Evolutionary conservation across 371 early-diverging fungal species (phyloP), one percentile per base, ranked within the genome.

Genomic region (Lichtheimia hyalospora): DNA sequence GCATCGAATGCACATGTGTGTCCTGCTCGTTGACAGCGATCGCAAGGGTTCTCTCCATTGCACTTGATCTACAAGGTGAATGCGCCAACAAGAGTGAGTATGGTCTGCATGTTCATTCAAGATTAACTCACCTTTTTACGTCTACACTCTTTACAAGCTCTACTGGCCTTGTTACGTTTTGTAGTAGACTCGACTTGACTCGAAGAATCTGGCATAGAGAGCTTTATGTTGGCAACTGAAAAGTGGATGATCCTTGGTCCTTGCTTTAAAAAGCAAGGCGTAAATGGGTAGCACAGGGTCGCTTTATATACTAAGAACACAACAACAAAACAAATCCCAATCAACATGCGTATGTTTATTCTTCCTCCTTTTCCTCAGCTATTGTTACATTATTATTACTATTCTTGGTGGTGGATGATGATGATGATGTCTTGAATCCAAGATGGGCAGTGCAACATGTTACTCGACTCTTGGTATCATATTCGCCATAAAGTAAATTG

Each of bases 381-480:
- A 25, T 23, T 25, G 16, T 16, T 44, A 42, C 15, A 12, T 43
- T 44, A 24, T 44, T 57, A 28, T 57, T 49, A 13, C 49, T 57
- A 16, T 49, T 57, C 28, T 40, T 57, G 49, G 25, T 23, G 48
- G 49, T 2, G 6, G 23, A 23, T 3, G 43, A 15, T 34, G 34
- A 34, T 34, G 34, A 34, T 34, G 34, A 34, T 34, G 34, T 51
- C n/a, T 21, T 40, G 44, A 74, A 77, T 10, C 69, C 70, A 43
- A 60, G 21, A 62, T 77, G 78, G 23, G 74, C 62, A 20, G 82
- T 67, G 13, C 88, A 74, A 50, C 89, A 88, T 21, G 89, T 91
- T 3, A 82, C 77, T 53, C 91, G 73, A 62, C 85, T 85, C 58
- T 86, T 88, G 24, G 84, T 84, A 64, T 91, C 82, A 66, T 86